Evolutionary conservation across 768 basidiomycete species (phyloP), one percentile per base, ranked within the genome.

Genomic region (Leccinum incarnatum): DNA sequence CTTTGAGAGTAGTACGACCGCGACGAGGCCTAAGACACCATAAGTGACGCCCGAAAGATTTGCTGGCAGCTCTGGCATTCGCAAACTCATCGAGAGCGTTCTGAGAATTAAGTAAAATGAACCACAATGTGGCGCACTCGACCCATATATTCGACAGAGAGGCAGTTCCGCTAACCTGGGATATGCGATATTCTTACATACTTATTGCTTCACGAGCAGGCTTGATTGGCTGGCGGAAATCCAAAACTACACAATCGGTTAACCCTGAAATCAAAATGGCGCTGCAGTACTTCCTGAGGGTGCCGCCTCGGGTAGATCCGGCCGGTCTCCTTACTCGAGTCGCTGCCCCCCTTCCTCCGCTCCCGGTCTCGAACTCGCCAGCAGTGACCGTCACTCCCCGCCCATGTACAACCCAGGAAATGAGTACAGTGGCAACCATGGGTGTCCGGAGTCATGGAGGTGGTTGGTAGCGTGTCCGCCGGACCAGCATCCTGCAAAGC

Each of bases 401-500:
- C 32, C 32, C 32, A 32, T 32, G 32, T 32, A 32, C 32, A 32
- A 32, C 12, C 32, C 32, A 12, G 32, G 32, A 30, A 30, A 30
- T 30, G 32, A 32, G 30, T 4, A 32, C 29, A 30, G 11, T 32
- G 30, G 30, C 1, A 32, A 32, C 32, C 32, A 32, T 5, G 68
- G 65, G 73, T 94, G 91, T 1, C 78, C 78, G 1, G 77, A 68
- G 19, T 81, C 78, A 60, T 74, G 77, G 29, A 91, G 75, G 70
- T 94, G 92, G 5, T 67, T 71, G 1, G 75, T 65, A 27, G 83
- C 74, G 67, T 93, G 91, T 4, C 77, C 77, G 45, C 75, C 76
- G 12, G 70, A 60, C 90, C 90, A 93, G 62, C 91, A 92, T 7
- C 86, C 89, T 10, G 80, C 76, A 67, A 78, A 88, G 62, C 91